These are phyloP conservation scores for Colletotrichum musae DNA, from an alignment of 2,329 filamentous ascomycete genomes.

Conservation along the genomic window DNA sequence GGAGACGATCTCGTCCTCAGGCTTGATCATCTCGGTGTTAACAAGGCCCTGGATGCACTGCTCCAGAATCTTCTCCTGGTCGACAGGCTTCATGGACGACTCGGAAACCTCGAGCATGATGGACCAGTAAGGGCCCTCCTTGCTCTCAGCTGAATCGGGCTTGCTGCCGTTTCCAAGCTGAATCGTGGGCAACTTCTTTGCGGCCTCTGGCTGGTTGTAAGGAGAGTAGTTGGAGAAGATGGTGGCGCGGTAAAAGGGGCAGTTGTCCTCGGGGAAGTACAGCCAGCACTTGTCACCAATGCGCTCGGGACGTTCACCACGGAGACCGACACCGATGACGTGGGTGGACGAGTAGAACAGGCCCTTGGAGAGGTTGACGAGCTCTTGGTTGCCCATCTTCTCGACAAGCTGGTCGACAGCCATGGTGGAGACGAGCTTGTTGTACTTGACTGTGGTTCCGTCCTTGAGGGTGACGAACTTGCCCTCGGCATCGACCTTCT, in stretches of 20 bases:
- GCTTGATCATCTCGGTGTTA: conserved; percentile 96
- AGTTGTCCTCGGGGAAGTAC: conserved; percentile 99
- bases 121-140: conserved; percentile 98
- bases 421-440: conserved; percentile 97
- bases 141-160: conserved; percentile 77
- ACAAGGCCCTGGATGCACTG: conserved; percentile 96
- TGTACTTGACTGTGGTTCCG: conserved; percentile 90
- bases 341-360: conserved; percentile 98
- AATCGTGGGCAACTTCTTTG: conserved; percentile 87
- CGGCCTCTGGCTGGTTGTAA: conserved; percentile 91
- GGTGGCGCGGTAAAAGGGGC: conserved; percentile 98
- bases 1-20: conserved; percentile 94
- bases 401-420: conserved; percentile 90
- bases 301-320: conserved; percentile 90
- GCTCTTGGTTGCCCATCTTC: conserved; percentile 88
- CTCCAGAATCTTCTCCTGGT: conserved; percentile 85
- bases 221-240: conserved; percentile 99
- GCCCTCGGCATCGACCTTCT: conserved; percentile 87
- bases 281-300: conserved; percentile 99
- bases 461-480: conserved; percentile 88
- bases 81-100: conserved; percentile 94
- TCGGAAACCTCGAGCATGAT: conserved; percentile 99
- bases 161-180: conserved; percentile 90
- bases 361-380: conserved; percentile 86
- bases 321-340: conserved; percentile 95